phyloP scores from a whole-genome alignment of 768 basidiomycete genomes.

The Pulveroboletus sp. region DNA sequence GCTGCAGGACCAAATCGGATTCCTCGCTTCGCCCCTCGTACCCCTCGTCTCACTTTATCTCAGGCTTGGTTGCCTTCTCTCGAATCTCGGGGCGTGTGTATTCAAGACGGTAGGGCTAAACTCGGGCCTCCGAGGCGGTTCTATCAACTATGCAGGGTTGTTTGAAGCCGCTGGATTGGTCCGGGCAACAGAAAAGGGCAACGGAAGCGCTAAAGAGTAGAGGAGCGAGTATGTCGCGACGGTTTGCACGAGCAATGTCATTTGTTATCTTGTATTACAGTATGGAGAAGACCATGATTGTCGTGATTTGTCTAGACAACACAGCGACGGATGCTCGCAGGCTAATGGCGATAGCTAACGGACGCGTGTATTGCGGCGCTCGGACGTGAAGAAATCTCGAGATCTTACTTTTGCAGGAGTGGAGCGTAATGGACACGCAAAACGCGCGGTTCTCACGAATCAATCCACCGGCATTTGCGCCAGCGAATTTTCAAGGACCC shows the following conservation, averaged over 20 bases:
- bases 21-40: constrained; percentile 19
- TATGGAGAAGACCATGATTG: background rate
- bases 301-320: background rate
- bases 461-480: no score
- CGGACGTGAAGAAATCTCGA: background rate
- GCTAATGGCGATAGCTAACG: no score
- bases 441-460: no score
- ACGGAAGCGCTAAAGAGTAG: constrained; percentile 16
- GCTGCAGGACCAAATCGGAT: constrained; percentile 20
- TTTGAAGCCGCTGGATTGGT: constrained; percentile 20
- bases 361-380: background rate
- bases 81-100: constrained; percentile 22
- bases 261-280: background rate
- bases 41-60: constrained; percentile 13
- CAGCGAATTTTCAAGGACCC: no score
- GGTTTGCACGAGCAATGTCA: background rate
- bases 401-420: no score
- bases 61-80: constrained; percentile 21
- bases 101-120: constrained; percentile 19
- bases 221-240: background rate
- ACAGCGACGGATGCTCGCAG: no score
- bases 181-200: background rate
- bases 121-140: constrained; percentile 19
- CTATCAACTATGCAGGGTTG: constrained; percentile 14
- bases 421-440: no score